These are phyloP conservation scores for Fraxinus xanthoxyloides DNA, from an alignment of 305 asterid genomes.

Conservation along the genomic window DNA sequence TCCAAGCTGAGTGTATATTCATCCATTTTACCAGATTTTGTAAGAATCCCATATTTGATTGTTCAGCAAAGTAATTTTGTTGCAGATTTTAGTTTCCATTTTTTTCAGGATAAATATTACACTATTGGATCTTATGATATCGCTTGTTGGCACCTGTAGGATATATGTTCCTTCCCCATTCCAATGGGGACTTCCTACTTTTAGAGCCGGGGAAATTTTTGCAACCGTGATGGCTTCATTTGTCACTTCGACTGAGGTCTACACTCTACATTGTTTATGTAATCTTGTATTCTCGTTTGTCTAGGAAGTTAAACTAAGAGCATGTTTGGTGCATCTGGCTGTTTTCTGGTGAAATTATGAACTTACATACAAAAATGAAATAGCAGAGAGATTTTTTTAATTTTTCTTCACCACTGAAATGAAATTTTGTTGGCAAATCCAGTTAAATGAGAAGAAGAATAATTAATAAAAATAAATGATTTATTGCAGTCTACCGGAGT, in stretches of 20 bases:
- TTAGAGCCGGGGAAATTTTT: conserved; percentile 44
- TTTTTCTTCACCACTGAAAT: background rate
- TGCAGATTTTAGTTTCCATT: background rate
- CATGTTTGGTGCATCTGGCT: background rate
- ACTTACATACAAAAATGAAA: background rate
- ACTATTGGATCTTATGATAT: background rate
- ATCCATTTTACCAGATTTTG: background rate
- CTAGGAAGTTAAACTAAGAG: background rate
- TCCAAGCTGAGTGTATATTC: background rate
- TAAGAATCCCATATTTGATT: background rate
- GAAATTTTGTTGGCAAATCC: background rate
- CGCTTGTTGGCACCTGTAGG: conserved; percentile 29
- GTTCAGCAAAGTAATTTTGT: background rate
- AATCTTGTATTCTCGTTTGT: background rate
- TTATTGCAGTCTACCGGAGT: conserved; percentile 62
- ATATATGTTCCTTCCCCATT: conserved; percentile 51
- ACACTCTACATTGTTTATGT: background rate
- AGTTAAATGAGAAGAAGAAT: background rate
- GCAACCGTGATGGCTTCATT: conserved; percentile 47
- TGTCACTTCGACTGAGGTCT: conserved; percentile 47
- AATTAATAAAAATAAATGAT: background rate
- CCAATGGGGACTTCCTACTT: conserved; percentile 68
- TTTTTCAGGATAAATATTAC: background rate
- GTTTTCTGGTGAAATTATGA: background rate
- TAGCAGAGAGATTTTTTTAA: background rate